These are phyloP conservation scores for Pleurotus platypus DNA, from an alignment of 768 basidiomycete species.

Conservation along the genomic window DNA sequence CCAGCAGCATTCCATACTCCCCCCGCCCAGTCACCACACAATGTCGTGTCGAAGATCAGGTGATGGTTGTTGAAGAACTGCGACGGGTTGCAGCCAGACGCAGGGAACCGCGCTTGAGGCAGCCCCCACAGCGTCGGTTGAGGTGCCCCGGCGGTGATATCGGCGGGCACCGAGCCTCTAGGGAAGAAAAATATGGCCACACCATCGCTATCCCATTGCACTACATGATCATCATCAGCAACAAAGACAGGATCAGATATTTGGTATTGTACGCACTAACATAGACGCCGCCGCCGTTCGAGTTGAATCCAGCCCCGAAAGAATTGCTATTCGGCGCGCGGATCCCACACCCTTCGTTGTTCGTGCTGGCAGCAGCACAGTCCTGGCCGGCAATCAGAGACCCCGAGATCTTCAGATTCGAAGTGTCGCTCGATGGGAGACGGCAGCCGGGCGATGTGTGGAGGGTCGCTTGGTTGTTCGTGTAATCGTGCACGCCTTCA, in stretches of 20 bases:
- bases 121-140: constrained; percentile 73
- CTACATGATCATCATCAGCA: constrained; percentile 24
- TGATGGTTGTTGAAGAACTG: constrained; percentile 75
- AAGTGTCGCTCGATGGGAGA: constrained; percentile 45
- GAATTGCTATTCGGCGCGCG: constrained; percentile 56
- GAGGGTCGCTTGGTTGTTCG: constrained; percentile 77
- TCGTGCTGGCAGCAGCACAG: constrained; percentile 66
- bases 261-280: constrained; percentile 59
- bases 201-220: constrained; percentile 75
- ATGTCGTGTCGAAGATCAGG: constrained; percentile 81
- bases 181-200: constrained; percentile 84
- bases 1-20: constrained; percentile 71
- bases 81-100: constrained; percentile 70
- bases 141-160: constrained; percentile 73
- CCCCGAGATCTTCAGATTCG: constrained; percentile 54
- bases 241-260: not conserved
- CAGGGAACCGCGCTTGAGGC: constrained; percentile 79
- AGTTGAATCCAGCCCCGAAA: constrained; percentile 86
- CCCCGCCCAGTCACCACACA: constrained; percentile 92
- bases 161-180: constrained; percentile 66
- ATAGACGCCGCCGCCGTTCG: constrained; percentile 83
- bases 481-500: constrained; percentile 81
- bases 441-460: constrained; percentile 75
- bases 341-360: constrained; percentile 81
- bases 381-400: constrained; percentile 66